Evolutionary conservation across 768 basidiomycete genomes (phyloP), one percentile per base, ranked within the genome.

Genomic region (Lactarius sp.): DNA sequence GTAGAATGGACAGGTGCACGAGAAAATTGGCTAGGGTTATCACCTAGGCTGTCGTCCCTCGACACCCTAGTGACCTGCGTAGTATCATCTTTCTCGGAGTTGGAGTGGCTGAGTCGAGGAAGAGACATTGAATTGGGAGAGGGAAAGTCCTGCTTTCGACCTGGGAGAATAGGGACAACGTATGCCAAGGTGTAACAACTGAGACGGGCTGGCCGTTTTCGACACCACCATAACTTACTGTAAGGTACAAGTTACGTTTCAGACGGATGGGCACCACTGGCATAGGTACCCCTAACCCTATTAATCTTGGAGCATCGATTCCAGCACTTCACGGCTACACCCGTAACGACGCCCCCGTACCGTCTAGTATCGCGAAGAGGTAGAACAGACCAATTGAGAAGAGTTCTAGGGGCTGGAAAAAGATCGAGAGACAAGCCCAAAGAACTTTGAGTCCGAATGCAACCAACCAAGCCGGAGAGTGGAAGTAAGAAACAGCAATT

Each of bases 81-180:
- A n/a, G 41, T 14, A 20, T 33, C 9, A 20, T 42, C 52, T 6
- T 41, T 41, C 31, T n/a, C n/a, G 18, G 51, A 54, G 14, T 4
- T 36, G 18, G 51, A 54, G 14, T 7, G 42, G 51, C 39, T 46
- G 34, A 7, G 27, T 59, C 16, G 55, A 16, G 20, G 31, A 46
- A 2, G 14, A 1, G 58, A 42, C 63, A 60, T 64, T 36, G 14
- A 9, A 37, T 22, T 37, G 16, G 31, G 47, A 27, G 41, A 27
- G 46, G 47, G 63, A 64, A 64, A 64, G 63, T 27, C 63, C 59
- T 46, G 63, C 63, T 64, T 64, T 60, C 63, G 34, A 55, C 52
- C 13, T 34, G 39, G n/a, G 33, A 27, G 18, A 50, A 18, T 12
- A 47, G 12, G 22, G 10, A 14, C 8, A 18, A 39, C 18, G 33